Evolutionary conservation across 495 filamentous ascomycete species (phyloP), one percentile per base, ranked within the genome.

Genomic region (Aspergillus campestris): DNA sequence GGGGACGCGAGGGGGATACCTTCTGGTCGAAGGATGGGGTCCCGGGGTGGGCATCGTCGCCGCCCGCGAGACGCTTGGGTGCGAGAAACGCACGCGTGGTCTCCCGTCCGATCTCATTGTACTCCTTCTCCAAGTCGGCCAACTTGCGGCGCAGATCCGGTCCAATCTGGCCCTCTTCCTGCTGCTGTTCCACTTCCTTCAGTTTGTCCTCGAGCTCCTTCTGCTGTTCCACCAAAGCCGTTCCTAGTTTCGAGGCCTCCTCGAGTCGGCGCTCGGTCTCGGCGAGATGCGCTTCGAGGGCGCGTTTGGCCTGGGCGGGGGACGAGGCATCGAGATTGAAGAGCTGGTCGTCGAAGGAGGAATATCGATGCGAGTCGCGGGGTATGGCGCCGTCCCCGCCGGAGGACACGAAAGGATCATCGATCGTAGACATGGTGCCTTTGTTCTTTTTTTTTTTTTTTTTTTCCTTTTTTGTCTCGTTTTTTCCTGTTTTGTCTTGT

Each of bases 221-320:
- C 48, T 85, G 83, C 60, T 97, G 94, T 40, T 87, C 77, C 13
- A 96, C 77, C 8, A 98, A 77, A 1, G 86, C 81, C 11, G 81
- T 89, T 34, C 92, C 92, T 32, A 97, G 64, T 55, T 83, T 89
- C 5, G 85, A 90, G 4, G 92, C 87, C 58, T 95, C 89, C 59
- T 95, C 84, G 52, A 97, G 81, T 47, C 90, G 76, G 42, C 89
- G 83, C 47, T 94, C 86, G 0, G 91, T 95, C 60, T 98, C 94
- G 24, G 81, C 78, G 31, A 97, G 72, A 64, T 95, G 94, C 35
- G 89, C 89, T 65, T 95, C 84, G 29, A 98, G 73, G 30, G 89
- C 88, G 40, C 84, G 82, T 61, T 86, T 92, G 6, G 88, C 84
- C 55, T 96, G 89, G 30, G 82, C 79, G 31, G 91, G 87, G 0